Evolutionary conservation across 2,329 filamentous ascomycete genomes (phyloP).

Genomic region (Neofusicoccum sp.): DNA sequence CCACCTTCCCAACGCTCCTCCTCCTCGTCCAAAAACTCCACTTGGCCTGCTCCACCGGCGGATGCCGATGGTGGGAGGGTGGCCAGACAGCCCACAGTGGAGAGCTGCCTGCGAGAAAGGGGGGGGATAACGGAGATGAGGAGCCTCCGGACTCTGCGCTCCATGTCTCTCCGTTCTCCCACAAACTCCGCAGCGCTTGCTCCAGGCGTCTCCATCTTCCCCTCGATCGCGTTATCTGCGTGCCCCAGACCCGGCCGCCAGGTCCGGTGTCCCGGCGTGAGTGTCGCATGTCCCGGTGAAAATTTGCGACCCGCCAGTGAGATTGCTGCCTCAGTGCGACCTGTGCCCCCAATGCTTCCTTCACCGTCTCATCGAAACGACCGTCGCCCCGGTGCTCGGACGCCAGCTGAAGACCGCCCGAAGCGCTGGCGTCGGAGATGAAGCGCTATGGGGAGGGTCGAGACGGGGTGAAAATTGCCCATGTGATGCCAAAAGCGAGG

Average conservation of each 20-base stretch:
- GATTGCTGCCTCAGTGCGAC: neutral
- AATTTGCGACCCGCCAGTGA: neutral
- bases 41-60: neutral
- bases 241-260: conserved; percentile 3
- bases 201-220: conserved; percentile 12
- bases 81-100: conserved; percentile 7
- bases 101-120: conserved; percentile 6
- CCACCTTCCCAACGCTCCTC: conserved; percentile 8
- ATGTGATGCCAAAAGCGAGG: neutral
- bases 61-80: conserved; percentile 4
- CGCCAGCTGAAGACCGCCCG: conserved; percentile 2
- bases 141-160: conserved; percentile 12
- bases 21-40: neutral
- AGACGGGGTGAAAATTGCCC: neutral
- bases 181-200: conserved; percentile 11
- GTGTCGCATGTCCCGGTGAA: neutral
- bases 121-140: conserved; percentile 1
- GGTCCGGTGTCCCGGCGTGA: neutral
- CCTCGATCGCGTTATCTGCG: conserved; percentile 11
- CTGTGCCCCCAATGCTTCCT: conserved; percentile 17
- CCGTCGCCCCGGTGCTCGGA: neutral
- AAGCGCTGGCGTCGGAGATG: conserved; percentile 13
- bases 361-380: neutral
- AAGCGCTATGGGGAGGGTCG: conserved; percentile 12
- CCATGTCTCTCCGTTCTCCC: conserved; percentile 11